Conservation (phyloP, 2,329 filamentous ascomycete species). For the Cadophora gregata region DNA sequence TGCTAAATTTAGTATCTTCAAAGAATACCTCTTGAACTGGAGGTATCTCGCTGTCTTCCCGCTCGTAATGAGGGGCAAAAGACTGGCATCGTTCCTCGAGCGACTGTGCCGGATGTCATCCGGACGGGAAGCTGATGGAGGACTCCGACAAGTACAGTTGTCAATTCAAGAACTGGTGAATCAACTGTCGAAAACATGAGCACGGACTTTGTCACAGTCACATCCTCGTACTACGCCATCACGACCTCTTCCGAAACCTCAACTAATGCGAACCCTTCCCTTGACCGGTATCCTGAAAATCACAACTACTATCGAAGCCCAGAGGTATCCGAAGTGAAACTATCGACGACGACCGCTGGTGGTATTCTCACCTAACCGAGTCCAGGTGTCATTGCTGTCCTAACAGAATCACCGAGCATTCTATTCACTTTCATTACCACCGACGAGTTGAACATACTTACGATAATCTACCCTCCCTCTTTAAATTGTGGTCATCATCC, state of each 20-base stretch:
- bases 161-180: background rate
- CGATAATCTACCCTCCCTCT: background rate
- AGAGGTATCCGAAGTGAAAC: background rate
- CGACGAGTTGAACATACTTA: background rate
- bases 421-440: background rate
- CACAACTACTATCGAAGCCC: background rate
- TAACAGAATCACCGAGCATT: background rate
- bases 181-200: background rate
- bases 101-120: background rate
- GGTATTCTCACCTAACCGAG: background rate
- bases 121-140: background rate
- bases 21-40: too few relatives aligned
- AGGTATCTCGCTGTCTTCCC: background rate
- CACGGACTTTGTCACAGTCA: background rate
- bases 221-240: background rate
- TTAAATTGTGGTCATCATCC: background rate
- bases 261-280: background rate
- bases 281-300: background rate
- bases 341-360: background rate
- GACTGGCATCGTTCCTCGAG: background rate
- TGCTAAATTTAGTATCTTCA: too few relatives aligned
- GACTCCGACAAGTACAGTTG: background rate
- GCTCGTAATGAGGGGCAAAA: background rate
- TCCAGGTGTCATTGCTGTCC: background rate
- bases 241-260: background rate